A percentile compares a stretch with the other conserved stretches of the same genome.
Conservation (phyloP, 2,329 filamentous ascomycete genomes). For the Cladosporium colombiae region DNA sequence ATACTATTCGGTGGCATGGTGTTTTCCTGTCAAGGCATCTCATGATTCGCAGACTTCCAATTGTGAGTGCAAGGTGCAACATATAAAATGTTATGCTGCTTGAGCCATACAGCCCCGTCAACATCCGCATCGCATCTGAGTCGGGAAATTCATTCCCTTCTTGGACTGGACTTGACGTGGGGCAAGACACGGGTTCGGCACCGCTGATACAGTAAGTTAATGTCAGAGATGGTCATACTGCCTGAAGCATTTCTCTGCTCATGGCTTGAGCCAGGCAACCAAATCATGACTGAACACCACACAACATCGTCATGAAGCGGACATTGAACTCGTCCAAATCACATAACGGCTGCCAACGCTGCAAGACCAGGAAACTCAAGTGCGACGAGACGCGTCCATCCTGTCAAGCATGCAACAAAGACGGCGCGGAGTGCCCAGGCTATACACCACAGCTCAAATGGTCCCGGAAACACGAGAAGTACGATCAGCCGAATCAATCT, state of each 20-base stretch:
- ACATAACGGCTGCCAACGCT: slow-evolving; percentile 26
- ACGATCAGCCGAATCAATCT: slow-evolving; percentile 33
- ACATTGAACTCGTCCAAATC: slow-evolving; percentile 34
- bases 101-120: neutral
- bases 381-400: slow-evolving; percentile 47
- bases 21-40: neutral
- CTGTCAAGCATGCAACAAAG: slow-evolving; percentile 48
- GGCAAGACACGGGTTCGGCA: slow-evolving; percentile 6
- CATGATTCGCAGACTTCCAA: neutral
- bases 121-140: neutral
- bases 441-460: slow-evolving; percentile 51
- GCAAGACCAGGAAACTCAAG: slow-evolving; percentile 33
- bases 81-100: neutral
- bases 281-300: neutral
- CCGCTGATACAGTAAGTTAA: neutral
- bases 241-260: neutral
- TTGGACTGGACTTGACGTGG: slow-evolving; percentile 7
- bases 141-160: slow-evolving; percentile 7
- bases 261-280: neutral
- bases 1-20: neutral
- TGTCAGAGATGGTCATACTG: neutral
- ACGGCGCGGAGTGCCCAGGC: slow-evolving; percentile 48
- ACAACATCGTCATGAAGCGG: slow-evolving; percentile 23
- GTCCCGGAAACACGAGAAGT: slow-evolving; percentile 53
- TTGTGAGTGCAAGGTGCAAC: neutral